phyloP scores from a whole-genome alignment of 2,329 filamentous ascomycete species.

The Beauveria sp. region DNA sequence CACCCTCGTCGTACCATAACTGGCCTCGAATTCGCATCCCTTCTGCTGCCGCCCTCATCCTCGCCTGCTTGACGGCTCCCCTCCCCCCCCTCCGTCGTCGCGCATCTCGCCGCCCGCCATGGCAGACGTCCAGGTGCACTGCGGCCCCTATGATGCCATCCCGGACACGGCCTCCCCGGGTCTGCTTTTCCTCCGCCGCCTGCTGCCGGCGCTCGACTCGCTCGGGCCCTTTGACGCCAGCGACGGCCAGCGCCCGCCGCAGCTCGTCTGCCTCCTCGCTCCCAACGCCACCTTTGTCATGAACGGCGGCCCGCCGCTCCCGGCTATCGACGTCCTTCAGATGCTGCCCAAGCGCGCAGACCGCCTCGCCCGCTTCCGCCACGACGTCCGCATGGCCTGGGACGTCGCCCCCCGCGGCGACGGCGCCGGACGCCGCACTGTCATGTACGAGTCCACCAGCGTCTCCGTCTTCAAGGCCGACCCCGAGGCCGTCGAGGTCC shows the following conservation, averaged over 20 bases:
- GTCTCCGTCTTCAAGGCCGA: constrained; percentile 6
- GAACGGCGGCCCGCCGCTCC: constrained; percentile 8
- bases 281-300: constrained; percentile 12
- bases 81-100: too few species aligned
- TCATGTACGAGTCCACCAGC: constrained; percentile 12
- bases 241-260: not conserved
- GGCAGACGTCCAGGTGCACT: constrained; percentile 7
- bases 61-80: too few species aligned
- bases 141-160: constrained; percentile 5
- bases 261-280: constrained; percentile 5
- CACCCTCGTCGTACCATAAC: too few species aligned
- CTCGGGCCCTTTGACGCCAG: constrained; percentile 10
- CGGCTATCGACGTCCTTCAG: constrained; percentile 7
- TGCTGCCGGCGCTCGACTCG: constrained; percentile 14
- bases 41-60: too few species aligned
- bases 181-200: constrained; percentile 12
- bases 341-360: constrained; percentile 10
- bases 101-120: not conserved
- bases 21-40: too few species aligned
- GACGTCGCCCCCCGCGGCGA: not conserved
- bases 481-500: constrained; percentile 8
- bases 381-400: constrained; percentile 10
- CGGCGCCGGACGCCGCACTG: constrained; percentile 7
- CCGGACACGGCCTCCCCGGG: constrained; percentile 11
- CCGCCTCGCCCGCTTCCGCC: constrained; percentile 7